phyloP scores from a whole-genome alignment of 768 basidiomycete species.

The Chalciporus pseudorubinellus region DNA sequence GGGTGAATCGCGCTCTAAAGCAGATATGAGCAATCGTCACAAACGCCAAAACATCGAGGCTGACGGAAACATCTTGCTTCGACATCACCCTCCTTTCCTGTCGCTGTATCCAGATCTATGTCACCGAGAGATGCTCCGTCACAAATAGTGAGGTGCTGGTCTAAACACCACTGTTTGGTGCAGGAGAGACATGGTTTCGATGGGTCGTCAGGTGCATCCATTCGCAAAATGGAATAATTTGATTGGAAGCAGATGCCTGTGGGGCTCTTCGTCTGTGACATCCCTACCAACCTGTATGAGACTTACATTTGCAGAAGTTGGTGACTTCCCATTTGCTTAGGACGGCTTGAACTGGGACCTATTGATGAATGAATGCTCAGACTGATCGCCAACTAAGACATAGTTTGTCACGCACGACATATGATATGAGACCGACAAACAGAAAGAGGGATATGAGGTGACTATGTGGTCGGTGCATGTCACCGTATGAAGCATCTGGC shows the following conservation, averaged over 20 bases:
- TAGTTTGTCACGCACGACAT: constrained; percentile 27
- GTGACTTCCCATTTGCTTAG: constrained; percentile 85
- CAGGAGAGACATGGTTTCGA: constrained; percentile 90
- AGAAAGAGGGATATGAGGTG: constrained; percentile 13
- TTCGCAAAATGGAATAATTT: constrained; percentile 81
- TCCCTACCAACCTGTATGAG: constrained; percentile 1
- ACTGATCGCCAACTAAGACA: constrained; percentile 1
- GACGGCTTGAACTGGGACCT: constrained; percentile 42
- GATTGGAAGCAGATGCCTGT: constrained; percentile 88
- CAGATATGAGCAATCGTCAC: constrained; percentile 26
- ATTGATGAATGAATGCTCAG: constrained; percentile 14
- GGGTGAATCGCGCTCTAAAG: constrained; percentile 89
- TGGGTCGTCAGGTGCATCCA: constrained; percentile 79
- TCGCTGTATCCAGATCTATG: constrained; percentile 88
- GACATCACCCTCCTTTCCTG: constrained; percentile 93
- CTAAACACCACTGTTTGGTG: constrained; percentile 93
- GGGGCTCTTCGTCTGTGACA: constrained; percentile 6
- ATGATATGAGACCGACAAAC: constrained; percentile 14
- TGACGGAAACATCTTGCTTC: constrained; percentile 94
- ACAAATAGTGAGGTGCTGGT: constrained; percentile 86
- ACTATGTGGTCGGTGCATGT: constrained; percentile 16
- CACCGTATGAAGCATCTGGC: constrained; percentile 11
- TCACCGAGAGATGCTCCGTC: constrained; percentile 79
- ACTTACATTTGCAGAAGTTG: constrained; percentile 84
- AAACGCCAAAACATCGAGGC: constrained; percentile 40